Evolutionary conservation across 2,329 filamentous ascomycete genomes (phyloP).

Genomic region (Dothideomycetes sp.): DNA sequence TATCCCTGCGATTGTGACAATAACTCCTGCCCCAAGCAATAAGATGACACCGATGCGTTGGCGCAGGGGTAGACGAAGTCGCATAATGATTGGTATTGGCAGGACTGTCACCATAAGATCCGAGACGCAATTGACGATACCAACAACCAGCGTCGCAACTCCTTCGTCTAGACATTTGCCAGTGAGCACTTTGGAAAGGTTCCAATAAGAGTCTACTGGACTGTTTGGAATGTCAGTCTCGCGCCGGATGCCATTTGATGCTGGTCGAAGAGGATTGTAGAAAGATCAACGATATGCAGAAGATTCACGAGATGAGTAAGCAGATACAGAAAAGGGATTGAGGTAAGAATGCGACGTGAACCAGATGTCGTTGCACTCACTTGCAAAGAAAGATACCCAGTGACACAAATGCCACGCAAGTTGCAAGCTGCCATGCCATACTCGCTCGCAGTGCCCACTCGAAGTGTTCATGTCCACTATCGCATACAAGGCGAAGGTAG

Average conservation of each 20-base stretch:
- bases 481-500: conserved; percentile 33
- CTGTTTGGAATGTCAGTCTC: conserved; percentile 14
- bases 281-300: too few species aligned
- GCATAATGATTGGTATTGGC: conserved; percentile 32
- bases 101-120: conserved; percentile 31
- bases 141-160: conserved; percentile 24
- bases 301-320: too few species aligned
- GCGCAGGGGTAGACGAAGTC: conserved; percentile 30
- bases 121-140: conserved; percentile 32
- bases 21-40: conserved; percentile 10
- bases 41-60: conserved; percentile 19
- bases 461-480: conserved; percentile 29
- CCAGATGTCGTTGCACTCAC: too few species aligned
- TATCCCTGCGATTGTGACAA: conserved; percentile 19
- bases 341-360: too few species aligned
- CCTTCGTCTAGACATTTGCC: conserved; percentile 32
- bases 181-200: conserved; percentile 18
- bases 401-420: conserved; percentile 27
- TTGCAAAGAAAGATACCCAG: conserved; percentile 29
- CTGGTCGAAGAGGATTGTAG: background rate
- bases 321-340: too few species aligned
- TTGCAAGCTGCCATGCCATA: conserved; percentile 24
- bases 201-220: conserved; percentile 33
- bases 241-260: conserved; percentile 1
- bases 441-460: conserved; percentile 27